Evolutionary conservation across 345 rosid genomes (phyloP).

Genomic region (Pugionium cornutum): DNA sequence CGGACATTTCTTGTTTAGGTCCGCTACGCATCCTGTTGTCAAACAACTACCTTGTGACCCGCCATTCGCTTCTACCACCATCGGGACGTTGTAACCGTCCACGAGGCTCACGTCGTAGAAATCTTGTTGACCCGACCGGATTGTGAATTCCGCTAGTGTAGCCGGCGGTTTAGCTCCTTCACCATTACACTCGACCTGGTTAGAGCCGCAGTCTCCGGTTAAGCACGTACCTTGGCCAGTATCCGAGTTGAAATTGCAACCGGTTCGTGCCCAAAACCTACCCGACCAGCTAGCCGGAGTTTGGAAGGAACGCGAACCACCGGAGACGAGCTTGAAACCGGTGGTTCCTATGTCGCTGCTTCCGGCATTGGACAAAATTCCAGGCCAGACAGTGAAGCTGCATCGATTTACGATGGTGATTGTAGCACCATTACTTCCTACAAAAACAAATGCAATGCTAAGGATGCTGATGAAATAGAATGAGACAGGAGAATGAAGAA

Average conservation of each 20-base stretch:
- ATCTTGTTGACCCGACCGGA: conserved; percentile 65
- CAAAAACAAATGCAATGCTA: conserved; percentile 14
- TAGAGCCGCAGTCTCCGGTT: conserved; percentile 74
- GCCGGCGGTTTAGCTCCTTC: conserved; percentile 62
- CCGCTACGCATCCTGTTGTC: conserved; percentile 61
- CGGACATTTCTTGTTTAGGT: conserved; percentile 69
- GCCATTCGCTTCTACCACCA: conserved; percentile 59
- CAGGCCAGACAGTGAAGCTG: conserved; percentile 71
- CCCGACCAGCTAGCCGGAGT: conserved; percentile 71
- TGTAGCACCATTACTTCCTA: conserved; percentile 57
- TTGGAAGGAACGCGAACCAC: conserved; percentile 53
- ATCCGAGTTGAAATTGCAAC: conserved; percentile 50
- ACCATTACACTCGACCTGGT: conserved; percentile 64
- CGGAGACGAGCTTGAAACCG: conserved; percentile 56
- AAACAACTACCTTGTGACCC: conserved; percentile 56
- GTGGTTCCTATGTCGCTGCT: conserved; percentile 50
- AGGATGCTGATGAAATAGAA: conserved; percentile 30
- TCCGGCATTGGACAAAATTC: conserved; percentile 52
- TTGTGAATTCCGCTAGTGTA: conserved; percentile 67
- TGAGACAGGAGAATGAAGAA: conserved; percentile 25
- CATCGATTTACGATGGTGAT: conserved; percentile 60
- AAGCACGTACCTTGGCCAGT: conserved; percentile 55
- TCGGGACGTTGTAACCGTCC: conserved; percentile 67
- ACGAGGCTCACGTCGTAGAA: conserved; percentile 71
- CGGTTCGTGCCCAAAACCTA: conserved; percentile 72